Base-by-base conservation (phyloP, 176 grass and related monocot genomes). In the Miscanthus lutarioriparius region DNA sequence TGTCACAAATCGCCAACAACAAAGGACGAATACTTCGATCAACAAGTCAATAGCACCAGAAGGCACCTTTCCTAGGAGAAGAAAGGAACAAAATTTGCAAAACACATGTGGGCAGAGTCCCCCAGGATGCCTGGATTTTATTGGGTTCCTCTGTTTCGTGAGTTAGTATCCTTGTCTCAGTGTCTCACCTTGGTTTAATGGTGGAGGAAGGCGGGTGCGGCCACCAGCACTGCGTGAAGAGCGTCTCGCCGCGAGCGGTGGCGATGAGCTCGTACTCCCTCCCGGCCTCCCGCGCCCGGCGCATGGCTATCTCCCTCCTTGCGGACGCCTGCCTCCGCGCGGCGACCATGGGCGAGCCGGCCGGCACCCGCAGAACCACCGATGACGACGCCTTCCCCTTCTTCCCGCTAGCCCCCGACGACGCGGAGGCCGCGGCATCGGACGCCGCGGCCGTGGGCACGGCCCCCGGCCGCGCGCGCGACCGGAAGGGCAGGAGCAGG, bases 171-270 rank as follows among this genome's bases (percentile, higher is more conserved):
- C 20, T 14, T 27, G 0, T 56, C 72, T 64, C 77, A 85, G 9
- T 27, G 0, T 56, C 72, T 64, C 77, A 85, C 88, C 79, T 86
- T 17, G 84, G 88, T 70, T 83, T 90, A 63, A 79, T 32, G 83
- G 41, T 1, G 43, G 88, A 72, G 73, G 78, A 49, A 19, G 83
- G 22, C 47, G 37, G 74, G 79, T 90, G 28, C 10, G 92, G 90
- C 84, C 90, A 84, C 94, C 94, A 97, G 32, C 76, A 86, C 86
- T 94, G 94, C 41, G 90, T 94, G 88, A 97, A 97, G 48, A 97
- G 72, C 64, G 90, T 94, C 78, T 97, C 91, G 32, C 88, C 91
- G 48, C 89, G 90, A 0, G 72, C 12, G 16, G 94, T 93, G 53
- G 79, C 74, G 38, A 97, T 66, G 91, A 97, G 83, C 16, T 91